Base-by-base conservation (phyloP, 192 early-diverging fungal species). In the Coemansia sp. region DNA sequence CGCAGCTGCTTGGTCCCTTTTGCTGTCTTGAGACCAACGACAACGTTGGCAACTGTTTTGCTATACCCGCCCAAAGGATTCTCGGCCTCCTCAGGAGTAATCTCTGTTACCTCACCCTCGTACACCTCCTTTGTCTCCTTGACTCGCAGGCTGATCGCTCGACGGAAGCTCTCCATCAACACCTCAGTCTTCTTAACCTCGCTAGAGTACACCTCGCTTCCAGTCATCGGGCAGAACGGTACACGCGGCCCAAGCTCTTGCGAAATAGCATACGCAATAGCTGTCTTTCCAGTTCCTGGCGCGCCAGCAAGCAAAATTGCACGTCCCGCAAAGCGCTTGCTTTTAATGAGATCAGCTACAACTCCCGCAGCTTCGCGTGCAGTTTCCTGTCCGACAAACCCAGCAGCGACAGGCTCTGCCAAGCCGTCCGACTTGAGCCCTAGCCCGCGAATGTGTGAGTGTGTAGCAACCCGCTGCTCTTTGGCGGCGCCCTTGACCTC, bases 161-260 rank as follows among this genome's bases (percentile, higher is more conserved):
- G 83, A 48, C 97, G 87, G 82, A 99, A 98, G 86, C 94, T 97
- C 65, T 97, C 94, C 97, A 99, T 99, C 27, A 99, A 84, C n/a
- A 99, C 95, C 72, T 97, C 97, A 0, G 97, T 98, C 84, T 99
- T 99, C 74, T 99, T 99, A 55, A 99, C 92, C 76, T 99, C 97
- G 47, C 90, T 88, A 29, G 95, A 97, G 78, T 92, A 99, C 16
- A 98, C 97, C 75, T 99, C 95, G 78, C 91, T 93, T 43, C 97
- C 97, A 9, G 97, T 94, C 93, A 98, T 98, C 41, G 95, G 97
- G 64, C 95, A 95, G 77, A 99, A 99, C 21, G 97, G 97, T n/a
- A 99, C 97, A 64, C 97, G 95, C 43, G 92, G 87, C 3, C 97
- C 97, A 47, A 99, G 87, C 67, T 99, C 97, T 74, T 98, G 95